Base-by-base conservation (phyloP, 768 basidiomycete species). In the Tulasnella sp. region DNA sequence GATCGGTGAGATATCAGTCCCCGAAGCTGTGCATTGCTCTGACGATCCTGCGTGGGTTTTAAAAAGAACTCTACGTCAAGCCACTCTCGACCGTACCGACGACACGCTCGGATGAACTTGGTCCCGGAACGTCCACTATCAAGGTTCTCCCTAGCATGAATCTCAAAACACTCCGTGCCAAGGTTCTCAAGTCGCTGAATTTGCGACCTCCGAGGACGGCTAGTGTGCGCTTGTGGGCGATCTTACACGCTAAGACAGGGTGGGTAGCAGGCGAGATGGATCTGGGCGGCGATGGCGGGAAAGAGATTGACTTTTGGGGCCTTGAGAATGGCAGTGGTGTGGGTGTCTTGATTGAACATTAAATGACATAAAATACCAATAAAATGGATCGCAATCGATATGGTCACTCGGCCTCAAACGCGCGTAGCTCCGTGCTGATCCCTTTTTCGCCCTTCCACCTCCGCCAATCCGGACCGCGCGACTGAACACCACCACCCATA, bases 131-230 rank as follows among this genome's bases (percentile, higher is more conserved):
- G 45, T 52, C 43, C 23, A 31, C 41, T 23, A 60, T 87, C 15
- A 79, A 75, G 32, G 77, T 82, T 0, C 72, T 91, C 14, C 80
- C 82, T 41, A 80, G 75, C 2, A 86, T 88, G 83, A 71, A 78
- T 14, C 64, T 89, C 21, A 76, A 75, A 37, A 67, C 72, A n/a
- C 72, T 91, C 55, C 77, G 82, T 46, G 67, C 77, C 56, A 90
- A 86, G 65, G 64, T 82, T 42, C 70, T 74, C 37, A 89, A 85
- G 64, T 65, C 70, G 12, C 37, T 65, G 23, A 65, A 65, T 35
- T 31, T 62, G 3, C 61, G 67, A 6, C 65, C 70, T 49, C 65
- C 66, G 35, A 67, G 66, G 25, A 32, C 55, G 25, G 15, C 36
- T 4, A 45, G 42, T 14, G 62, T 81, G 17, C 64, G 64, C 45